Conservation (phyloP, 2,329 filamentous ascomycete species). For the Nannizzia gypsea region DNA sequence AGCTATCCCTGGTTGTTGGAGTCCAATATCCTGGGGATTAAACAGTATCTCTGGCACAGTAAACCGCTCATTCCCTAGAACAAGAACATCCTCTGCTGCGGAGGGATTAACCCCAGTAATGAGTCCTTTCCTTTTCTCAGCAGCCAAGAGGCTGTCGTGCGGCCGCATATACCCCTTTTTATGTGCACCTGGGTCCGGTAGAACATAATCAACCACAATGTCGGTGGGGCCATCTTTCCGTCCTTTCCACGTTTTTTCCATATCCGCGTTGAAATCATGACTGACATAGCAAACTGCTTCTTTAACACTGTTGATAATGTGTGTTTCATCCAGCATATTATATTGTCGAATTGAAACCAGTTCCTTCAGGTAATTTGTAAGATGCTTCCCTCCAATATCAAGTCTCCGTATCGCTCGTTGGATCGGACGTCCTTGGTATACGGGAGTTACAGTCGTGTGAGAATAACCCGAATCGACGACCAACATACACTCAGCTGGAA, state of each 20-base stretch:
- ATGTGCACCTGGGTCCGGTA: constrained; percentile 62
- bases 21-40: constrained; percentile 70
- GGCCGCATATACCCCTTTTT: constrained; percentile 61
- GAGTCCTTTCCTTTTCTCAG: constrained; percentile 39
- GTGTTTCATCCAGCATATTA: constrained; percentile 86
- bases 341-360: constrained; percentile 83
- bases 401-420: constrained; percentile 73
- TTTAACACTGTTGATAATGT: constrained; percentile 93
- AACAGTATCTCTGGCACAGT: constrained; percentile 82
- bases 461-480: constrained; percentile 88
- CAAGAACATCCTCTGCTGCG: constrained; percentile 64
- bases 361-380: constrained; percentile 87
- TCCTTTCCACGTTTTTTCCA: constrained; percentile 77
- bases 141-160: constrained; percentile 57
- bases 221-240: constrained; percentile 21
- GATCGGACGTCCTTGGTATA: constrained; percentile 68
- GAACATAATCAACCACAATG: constrained; percentile 79
- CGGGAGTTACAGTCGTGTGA: constrained; percentile 77
- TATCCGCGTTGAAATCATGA: constrained; percentile 59
- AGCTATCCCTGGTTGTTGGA: constrained; percentile 69
- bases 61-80: constrained; percentile 86
- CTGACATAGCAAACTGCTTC: constrained; percentile 78
- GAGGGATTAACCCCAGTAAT: constrained; percentile 38
- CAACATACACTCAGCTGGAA: constrained; percentile 67
- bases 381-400: constrained; percentile 80